A percentile compares a stretch with the other conserved stretches of the same genome.
Evolutionary conservation across 2,329 filamentous ascomycete species (phyloP).

Genomic region (Claviceps citrina): DNA sequence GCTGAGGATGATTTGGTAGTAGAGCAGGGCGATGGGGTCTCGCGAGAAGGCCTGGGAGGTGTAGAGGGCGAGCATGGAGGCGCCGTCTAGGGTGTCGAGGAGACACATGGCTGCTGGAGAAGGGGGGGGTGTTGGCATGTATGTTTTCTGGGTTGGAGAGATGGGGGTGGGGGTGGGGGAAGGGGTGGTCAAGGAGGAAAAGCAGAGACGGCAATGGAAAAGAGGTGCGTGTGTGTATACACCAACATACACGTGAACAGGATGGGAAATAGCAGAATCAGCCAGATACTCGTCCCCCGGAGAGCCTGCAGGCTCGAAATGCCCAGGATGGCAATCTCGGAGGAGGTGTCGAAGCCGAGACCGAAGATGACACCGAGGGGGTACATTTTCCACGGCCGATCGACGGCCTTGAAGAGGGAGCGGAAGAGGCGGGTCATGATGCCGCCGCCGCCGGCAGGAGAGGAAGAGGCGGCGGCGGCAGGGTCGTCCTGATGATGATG

Average conservation of each 20-base stretch:
- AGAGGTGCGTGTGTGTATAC: not conserved
- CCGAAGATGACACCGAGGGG: slow-evolving; percentile 79
- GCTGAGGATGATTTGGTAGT: slow-evolving; percentile 83
- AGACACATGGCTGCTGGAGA: slow-evolving; percentile 75
- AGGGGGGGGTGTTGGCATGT: not conserved
- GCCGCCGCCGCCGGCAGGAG: slow-evolving; percentile 52
- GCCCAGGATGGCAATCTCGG: slow-evolving; percentile 80
- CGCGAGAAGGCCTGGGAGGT: slow-evolving; percentile 62
- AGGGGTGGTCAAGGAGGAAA: too few relatives aligned
- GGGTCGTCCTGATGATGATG: not conserved
- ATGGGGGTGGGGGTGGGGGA: too few relatives aligned
- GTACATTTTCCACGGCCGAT: slow-evolving; percentile 89
- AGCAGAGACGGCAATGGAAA: too few relatives aligned
- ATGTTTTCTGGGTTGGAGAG: too few relatives aligned
- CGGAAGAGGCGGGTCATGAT: slow-evolving; percentile 58
- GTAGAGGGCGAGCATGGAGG: slow-evolving; percentile 89
- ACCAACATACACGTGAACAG: slow-evolving; percentile 58
- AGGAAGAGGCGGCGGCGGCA: not conserved
- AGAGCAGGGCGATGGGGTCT: slow-evolving; percentile 77
- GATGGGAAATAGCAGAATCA: slow-evolving; percentile 81
- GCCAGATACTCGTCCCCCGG: slow-evolving; percentile 77
- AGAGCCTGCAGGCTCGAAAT: slow-evolving; percentile 80
- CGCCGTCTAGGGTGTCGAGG: slow-evolving; percentile 81
- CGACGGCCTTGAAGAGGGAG: slow-evolving; percentile 58
- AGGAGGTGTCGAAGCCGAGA: slow-evolving; percentile 87